Percentiles rank a stretch among this genome's conserved stretches.
Conservation (phyloP, 129 eudicot species). For the Artemisia tridentata region DNA sequence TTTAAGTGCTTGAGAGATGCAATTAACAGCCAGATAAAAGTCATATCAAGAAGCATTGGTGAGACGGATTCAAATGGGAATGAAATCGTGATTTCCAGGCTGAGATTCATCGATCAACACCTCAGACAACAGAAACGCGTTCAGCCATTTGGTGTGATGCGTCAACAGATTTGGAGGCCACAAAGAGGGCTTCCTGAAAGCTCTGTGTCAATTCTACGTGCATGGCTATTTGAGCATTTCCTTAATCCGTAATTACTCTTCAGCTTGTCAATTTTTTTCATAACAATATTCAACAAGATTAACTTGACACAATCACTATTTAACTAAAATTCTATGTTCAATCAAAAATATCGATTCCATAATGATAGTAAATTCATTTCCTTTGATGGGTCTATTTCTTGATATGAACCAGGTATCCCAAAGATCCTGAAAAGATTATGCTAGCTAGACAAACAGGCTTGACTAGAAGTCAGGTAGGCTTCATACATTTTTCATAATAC, state of each 20-base stretch:
- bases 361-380: neutral
- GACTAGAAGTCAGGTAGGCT: constrained; percentile 46
- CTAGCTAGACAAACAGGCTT: constrained; percentile 48
- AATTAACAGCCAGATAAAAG: constrained; percentile 39
- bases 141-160: constrained; percentile 37
- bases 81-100: constrained; percentile 21
- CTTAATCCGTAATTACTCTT: constrained; percentile 39
- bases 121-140: constrained; percentile 30
- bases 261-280: neutral
- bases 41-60: constrained; percentile 39
- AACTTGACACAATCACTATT: too few species aligned
- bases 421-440: constrained; percentile 41
- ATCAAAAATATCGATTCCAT: neutral
- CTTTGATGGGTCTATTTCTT: constrained; percentile 8
- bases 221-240: constrained; percentile 48
- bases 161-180: constrained; percentile 41
- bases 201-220: constrained; percentile 40
- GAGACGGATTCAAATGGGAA: constrained; percentile 27
- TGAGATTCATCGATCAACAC: constrained; percentile 38
- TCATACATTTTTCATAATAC: neutral
- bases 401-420: constrained; percentile 32
- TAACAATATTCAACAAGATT: too few species aligned
- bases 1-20: constrained; percentile 47
- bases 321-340: neutral
- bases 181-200: constrained; percentile 45